Conservation (phyloP, 371 early-diverging fungal genomes). For the Mucor indicus region DNA sequence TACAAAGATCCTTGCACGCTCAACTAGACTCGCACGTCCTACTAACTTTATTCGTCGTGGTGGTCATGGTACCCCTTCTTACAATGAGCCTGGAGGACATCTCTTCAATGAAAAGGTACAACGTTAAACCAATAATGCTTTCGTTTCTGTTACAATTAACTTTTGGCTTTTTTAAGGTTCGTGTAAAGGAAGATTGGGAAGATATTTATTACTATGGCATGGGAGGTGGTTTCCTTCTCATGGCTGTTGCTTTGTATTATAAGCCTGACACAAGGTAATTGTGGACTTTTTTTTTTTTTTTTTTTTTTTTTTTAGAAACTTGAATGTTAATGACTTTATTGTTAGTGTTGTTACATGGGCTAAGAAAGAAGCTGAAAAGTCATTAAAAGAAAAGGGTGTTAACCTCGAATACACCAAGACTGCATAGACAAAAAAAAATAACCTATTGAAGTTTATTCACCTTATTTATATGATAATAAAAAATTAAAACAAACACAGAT, state of each 20-base stretch:
- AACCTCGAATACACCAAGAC: slow-evolving; percentile 21
- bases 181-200: slow-evolving; percentile 74
- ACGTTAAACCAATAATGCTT: no score
- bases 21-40: slow-evolving; percentile 48
- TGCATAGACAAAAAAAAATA: slow-evolving; percentile 11
- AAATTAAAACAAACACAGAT: background rate
- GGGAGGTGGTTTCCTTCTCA: slow-evolving; percentile 54
- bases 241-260: slow-evolving; percentile 55
- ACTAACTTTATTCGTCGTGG: slow-evolving; percentile 51
- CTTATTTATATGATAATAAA: background rate
- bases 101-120: slow-evolving; percentile 68
- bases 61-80: slow-evolving; percentile 51
- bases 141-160: background rate
- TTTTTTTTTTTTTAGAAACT: background rate
- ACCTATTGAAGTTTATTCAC: no score
- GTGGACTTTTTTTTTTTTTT: background rate
- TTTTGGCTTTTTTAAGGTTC: slow-evolving; percentile 31
- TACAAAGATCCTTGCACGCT: slow-evolving; percentile 47
- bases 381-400: slow-evolving; percentile 51
- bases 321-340: no score
- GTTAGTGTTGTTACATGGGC: slow-evolving; percentile 49
- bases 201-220: slow-evolving; percentile 57
- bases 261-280: slow-evolving; percentile 69
- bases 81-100: slow-evolving; percentile 64
- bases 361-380: slow-evolving; percentile 51